A percentile compares a stretch with the other conserved stretches of the same genome.
Conservation (phyloP, 208 protist genomes). For the Acanthamoeba royreba region DNA sequence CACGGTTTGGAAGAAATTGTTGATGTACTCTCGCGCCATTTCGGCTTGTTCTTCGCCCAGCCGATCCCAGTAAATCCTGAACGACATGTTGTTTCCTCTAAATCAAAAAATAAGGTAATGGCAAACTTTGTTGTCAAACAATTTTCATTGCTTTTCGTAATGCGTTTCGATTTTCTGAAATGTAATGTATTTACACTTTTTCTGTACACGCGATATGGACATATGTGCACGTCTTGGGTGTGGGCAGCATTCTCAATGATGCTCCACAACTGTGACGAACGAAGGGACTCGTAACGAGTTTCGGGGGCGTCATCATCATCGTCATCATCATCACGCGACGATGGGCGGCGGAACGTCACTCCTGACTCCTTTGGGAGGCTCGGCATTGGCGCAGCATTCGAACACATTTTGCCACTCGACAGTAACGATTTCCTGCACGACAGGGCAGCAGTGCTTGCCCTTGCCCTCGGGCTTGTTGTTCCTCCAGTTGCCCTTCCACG, state of each 20-base stretch:
- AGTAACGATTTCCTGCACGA: not conserved
- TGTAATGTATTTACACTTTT: no score
- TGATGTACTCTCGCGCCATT: not conserved
- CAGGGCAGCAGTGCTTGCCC: not conserved
- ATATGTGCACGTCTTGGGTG: no score
- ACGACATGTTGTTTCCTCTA: not conserved
- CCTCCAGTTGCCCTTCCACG: not conserved
- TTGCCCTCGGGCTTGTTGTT: slow-evolving; percentile 33
- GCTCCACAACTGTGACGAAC: no score
- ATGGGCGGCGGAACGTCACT: not conserved
- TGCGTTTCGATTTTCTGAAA: no score
- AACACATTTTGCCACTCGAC: not conserved
- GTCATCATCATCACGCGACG: no score
- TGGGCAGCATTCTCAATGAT: no score
- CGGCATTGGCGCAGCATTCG: not conserved
- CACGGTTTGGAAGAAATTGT: not conserved
- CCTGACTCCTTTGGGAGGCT: not conserved
- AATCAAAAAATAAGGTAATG: no score
- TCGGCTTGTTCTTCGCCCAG: not conserved
- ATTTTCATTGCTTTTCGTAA: no score
- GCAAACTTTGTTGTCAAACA: no score
- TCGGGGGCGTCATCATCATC: no score
- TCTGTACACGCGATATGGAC: no score
- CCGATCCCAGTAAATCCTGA: not conserved
- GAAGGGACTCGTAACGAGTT: no score